These are phyloP conservation scores for Pichia deserticola DNA, from an alignment of 805 yeast genomes.

Conservation along the genomic window DNA sequence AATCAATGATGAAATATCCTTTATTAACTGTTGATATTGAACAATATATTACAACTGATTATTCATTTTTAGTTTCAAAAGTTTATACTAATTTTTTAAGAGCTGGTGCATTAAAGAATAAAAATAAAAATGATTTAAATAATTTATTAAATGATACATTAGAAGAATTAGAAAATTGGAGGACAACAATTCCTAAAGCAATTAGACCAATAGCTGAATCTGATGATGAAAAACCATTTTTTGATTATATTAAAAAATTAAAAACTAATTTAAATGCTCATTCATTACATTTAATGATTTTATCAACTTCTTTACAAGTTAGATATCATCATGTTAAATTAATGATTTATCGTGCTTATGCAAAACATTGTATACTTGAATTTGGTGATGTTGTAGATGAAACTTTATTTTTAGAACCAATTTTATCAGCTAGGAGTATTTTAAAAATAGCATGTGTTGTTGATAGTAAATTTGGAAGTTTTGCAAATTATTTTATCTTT, in stretches of 20 bases:
- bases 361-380: constrained; percentile 1
- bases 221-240: constrained; percentile 4
- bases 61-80: constrained; percentile 21
- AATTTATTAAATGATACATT: constrained; percentile 12
- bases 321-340: constrained; percentile 23
- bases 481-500: constrained; percentile 18
- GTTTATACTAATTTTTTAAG: constrained; percentile 23
- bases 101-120: constrained; percentile 21
- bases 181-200: constrained; percentile 19
- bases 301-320: constrained; percentile 15
- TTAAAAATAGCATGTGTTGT: constrained; percentile 14
- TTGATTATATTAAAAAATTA: constrained; percentile 6
- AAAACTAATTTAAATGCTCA: background rate
- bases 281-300: constrained; percentile 7
- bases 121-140: constrained; percentile 13
- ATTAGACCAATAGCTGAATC: constrained; percentile 16
- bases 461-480: constrained; percentile 11
- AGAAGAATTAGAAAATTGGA: constrained; percentile 24
- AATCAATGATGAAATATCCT: constrained; percentile 1
- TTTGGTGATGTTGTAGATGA: background rate
- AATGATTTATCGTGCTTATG: constrained; percentile 20
- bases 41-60: constrained; percentile 16
- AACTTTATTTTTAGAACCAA: constrained; percentile 11
- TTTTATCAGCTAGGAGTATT: constrained; percentile 23
- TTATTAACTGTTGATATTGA: constrained; percentile 6